A percentile compares a stretch with the other conserved stretches of the same genome.
Conservation (phyloP, 2,329 filamentous ascomycete species). For the Immersiporthe knoxdaviesiana region DNA sequence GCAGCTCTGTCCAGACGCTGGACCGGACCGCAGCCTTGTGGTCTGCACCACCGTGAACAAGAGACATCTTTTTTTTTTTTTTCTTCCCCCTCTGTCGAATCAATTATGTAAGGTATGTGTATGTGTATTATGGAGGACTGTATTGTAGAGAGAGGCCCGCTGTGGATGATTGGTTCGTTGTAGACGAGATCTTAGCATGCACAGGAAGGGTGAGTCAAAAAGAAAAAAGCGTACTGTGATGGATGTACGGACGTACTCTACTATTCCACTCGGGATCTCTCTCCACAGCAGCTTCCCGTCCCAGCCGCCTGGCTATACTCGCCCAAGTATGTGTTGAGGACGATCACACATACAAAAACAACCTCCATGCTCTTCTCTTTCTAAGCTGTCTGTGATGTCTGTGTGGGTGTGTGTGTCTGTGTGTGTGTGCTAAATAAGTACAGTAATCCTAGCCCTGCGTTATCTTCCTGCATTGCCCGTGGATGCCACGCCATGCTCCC, state of each 20-base stretch:
- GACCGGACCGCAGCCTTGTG: conserved; percentile 31
- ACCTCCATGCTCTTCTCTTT: not conserved
- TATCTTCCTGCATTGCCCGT: not conserved
- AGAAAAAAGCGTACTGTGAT: too few species aligned
- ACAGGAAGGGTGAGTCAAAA: too few species aligned
- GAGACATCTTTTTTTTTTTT: conserved; percentile 8
- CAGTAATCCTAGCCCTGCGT: not conserved
- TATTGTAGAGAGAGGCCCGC: too few species aligned
- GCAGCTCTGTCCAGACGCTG: conserved; percentile 41
- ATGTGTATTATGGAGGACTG: too few species aligned
- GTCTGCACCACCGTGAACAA: not conserved
- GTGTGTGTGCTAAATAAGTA: not conserved
- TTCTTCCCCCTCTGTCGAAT: too few species aligned
- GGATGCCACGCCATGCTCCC: not conserved
- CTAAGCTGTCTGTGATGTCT: not conserved
- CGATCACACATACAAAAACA: not conserved
- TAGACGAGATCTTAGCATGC: too few species aligned
- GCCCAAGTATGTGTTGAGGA: not conserved
- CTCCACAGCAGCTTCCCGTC: not conserved
- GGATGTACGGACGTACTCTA: not conserved
- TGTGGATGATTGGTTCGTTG: too few species aligned
- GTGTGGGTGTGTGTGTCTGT: too few species aligned
- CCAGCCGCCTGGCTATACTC: not conserved
- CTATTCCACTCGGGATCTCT: not conserved
- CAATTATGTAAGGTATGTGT: not conserved